A percentile compares a stretch with the other conserved stretches of the same genome.
Conservation (phyloP, 495 filamentous ascomycete genomes). For the Xylona heveae region DNA sequence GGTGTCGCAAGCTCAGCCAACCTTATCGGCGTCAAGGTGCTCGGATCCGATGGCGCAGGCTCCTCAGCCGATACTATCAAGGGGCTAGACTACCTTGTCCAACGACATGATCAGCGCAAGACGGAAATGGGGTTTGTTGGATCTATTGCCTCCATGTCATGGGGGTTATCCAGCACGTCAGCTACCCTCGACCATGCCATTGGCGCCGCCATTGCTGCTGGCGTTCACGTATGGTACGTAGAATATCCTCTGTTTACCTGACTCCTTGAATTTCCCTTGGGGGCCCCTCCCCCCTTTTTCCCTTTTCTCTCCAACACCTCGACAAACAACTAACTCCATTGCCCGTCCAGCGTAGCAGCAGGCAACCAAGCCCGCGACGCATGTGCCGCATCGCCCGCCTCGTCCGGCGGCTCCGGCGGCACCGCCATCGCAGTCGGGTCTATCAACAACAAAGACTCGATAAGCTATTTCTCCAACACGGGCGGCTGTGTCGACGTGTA, state of each 20-base stretch:
- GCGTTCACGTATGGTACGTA: no score
- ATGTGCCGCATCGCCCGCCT: slow-evolving; percentile 14
- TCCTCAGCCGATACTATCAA: slow-evolving; percentile 12
- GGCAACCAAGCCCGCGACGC: slow-evolving; percentile 16
- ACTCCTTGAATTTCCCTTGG: no score
- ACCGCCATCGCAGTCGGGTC: slow-evolving; percentile 17
- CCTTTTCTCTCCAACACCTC: no score
- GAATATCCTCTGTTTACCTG: no score
- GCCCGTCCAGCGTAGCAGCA: slow-evolving; percentile 18
- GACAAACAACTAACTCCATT: no score
- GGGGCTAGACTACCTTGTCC: slow-evolving; percentile 18
- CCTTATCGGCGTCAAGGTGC: slow-evolving; percentile 19
- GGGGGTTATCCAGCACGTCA: slow-evolving; percentile 11
- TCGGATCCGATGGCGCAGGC: slow-evolving; percentile 16
- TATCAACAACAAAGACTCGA: slow-evolving; percentile 12
- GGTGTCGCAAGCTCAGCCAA: slow-evolving; percentile 20
- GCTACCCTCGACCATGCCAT: slow-evolving; percentile 14
- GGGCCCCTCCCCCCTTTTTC: no score
- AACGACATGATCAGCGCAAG: slow-evolving; percentile 14
- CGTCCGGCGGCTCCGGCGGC: slow-evolving; percentile 14
- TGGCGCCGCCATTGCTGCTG: slow-evolving; percentile 9
- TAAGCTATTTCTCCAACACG: slow-evolving; percentile 19
- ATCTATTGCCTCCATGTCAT: slow-evolving; percentile 21
- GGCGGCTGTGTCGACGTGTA: slow-evolving; percentile 22
- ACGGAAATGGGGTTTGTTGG: slow-evolving; percentile 14